Percentiles rank a stretch among this genome's conserved stretches.
These are phyloP conservation scores for Penicillium sp. DNA, from an alignment of 2,329 filamentous ascomycete genomes.

Conservation along the genomic window DNA sequence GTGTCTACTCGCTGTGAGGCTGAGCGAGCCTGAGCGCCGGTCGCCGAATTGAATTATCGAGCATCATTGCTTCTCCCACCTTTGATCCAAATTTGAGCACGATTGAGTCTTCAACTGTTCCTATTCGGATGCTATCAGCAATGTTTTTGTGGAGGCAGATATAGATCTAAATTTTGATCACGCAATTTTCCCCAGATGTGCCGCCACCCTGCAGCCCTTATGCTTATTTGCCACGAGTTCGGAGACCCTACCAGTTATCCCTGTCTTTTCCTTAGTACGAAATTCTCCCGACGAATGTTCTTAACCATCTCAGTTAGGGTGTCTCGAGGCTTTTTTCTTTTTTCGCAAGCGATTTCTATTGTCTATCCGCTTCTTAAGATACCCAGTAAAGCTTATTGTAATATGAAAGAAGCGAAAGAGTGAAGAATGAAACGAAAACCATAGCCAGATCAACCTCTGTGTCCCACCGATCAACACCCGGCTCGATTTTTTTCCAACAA, in stretches of 20 bases:
- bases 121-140: not conserved
- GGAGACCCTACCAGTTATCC: not conserved
- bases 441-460: not conserved
- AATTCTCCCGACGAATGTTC: too few species aligned
- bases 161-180: not conserved
- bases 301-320: not conserved
- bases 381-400: constrained; percentile 1
- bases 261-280: not conserved
- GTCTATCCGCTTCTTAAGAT: constrained; percentile 1
- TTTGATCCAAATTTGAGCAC: not conserved
- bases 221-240: not conserved
- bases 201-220: not conserved
- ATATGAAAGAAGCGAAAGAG: not conserved
- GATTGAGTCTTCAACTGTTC: not conserved
- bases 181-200: not conserved
- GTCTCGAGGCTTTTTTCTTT: too few species aligned
- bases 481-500: not conserved
- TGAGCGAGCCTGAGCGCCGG: too few species aligned
- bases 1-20: too few species aligned
- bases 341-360: constrained; percentile 6
- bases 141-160: not conserved
- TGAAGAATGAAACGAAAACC: not conserved
- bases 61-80: not conserved
- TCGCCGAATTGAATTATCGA: too few species aligned
- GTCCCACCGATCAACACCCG: not conserved